Conservation (phyloP, 1,139 yeast species). For the Zygoascus meyerae region DNA sequence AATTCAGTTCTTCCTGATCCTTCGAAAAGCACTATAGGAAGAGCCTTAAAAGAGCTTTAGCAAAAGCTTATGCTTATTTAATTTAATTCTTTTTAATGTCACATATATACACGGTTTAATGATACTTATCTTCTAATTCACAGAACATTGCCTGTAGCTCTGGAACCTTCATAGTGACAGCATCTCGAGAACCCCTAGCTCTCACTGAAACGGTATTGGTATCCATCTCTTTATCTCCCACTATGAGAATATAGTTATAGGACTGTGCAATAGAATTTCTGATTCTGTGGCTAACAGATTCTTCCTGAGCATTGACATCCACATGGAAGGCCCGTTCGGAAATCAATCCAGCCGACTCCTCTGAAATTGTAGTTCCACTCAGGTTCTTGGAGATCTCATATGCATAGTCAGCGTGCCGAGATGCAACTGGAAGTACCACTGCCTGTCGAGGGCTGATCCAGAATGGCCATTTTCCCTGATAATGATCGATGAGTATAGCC, state of each 20-base stretch:
- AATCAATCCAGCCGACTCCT: constrained; percentile 29
- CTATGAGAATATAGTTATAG: constrained; percentile 70
- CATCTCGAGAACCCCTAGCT: constrained; percentile 47
- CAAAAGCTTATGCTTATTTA: not conserved
- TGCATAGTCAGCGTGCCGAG: constrained; percentile 51
- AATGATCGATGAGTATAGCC: constrained; percentile 87
- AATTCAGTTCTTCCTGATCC: constrained; percentile 22
- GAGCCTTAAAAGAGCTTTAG: constrained; percentile 17
- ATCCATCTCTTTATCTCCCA: constrained; percentile 81
- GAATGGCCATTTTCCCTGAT: constrained; percentile 95
- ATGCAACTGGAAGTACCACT: constrained; percentile 72
- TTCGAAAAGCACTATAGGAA: constrained; percentile 15
- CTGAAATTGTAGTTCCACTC: constrained; percentile 37
- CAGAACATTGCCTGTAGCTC: constrained; percentile 26
- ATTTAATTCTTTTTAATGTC: not conserved
- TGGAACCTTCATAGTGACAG: constrained; percentile 30
- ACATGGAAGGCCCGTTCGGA: constrained; percentile 62
- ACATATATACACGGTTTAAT: constrained; percentile 12
- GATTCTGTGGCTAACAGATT: constrained; percentile 75
- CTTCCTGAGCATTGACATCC: constrained; percentile 68
- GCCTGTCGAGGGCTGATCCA: constrained; percentile 98
- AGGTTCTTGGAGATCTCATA: constrained; percentile 42
- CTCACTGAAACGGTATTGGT: constrained; percentile 61
- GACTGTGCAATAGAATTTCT: constrained; percentile 73
- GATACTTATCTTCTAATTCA: constrained; percentile 25